Evolutionary conservation across 2,329 filamentous ascomycete genomes (phyloP), one percentile per base, ranked within the genome.

Genomic region (Hortaea sp.): DNA sequence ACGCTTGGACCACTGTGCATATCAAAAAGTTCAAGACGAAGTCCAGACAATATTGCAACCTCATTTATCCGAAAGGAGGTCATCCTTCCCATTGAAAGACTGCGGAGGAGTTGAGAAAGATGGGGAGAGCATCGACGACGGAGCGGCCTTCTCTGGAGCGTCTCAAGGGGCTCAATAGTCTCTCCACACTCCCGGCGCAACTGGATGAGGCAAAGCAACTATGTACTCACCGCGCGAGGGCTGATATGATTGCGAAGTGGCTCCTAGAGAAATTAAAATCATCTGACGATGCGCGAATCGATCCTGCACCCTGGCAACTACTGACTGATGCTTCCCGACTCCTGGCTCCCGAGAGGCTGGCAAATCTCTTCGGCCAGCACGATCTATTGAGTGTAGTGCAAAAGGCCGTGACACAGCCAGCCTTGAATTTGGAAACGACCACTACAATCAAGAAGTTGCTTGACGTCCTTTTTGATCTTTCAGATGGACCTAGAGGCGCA

Each of bases 301-400:
- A 70, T 38, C 52, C 62, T n/a, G 57, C 57, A 40, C 66, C 70
- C 29, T 81, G 77, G 84, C 71, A 68, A 29, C 73, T 88, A 32
- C 62, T 88, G 27, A 70, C 71, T 39, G 74, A 74, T 48, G 70
- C 84, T 41, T 73, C 86, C 45, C 69, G 73, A 42, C 69, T 79
- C n/a, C 77, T 90, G 12, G 82, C 85, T 0, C 69, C 80, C 0
- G 81, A 84, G 40, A 81, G 79, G 7, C 71, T 86, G 27, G 84
- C 85, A 6, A 80, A 81, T 48, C 79, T 84, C 4, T 72, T 94
- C 5, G 80, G 78, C 7, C 13, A n/a, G 10, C 7, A 7, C 7
- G 13, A 39, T 39, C 10, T 39, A 10, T 39, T 39, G 37, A 39
- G 7, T 39, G 20, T 39, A 10, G 20, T 20, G 20, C 20, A 20